Evolutionary conservation across 805 yeast species (phyloP).

Genomic region (Spathaspora passalidarum): DNA sequence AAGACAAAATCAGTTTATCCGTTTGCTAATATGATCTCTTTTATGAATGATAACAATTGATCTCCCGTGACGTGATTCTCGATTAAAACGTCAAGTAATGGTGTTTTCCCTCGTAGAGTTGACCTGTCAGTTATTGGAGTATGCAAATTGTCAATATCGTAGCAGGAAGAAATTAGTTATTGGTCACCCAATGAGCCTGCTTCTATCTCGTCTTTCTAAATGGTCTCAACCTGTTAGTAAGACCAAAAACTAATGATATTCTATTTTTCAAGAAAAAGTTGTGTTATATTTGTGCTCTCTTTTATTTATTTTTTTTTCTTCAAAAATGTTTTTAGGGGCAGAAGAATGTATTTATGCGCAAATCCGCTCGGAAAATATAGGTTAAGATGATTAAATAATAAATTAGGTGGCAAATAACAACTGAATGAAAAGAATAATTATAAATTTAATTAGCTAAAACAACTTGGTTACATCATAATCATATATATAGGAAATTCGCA

Average conservation of each 20-base stretch:
- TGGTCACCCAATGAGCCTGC: too few species aligned
- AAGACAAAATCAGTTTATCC: too few species aligned
- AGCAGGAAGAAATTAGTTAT: too few species aligned
- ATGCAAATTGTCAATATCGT: too few species aligned
- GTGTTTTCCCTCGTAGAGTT: too few species aligned
- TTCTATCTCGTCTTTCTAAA: neutral
- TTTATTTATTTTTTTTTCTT: neutral
- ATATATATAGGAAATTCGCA: neutral
- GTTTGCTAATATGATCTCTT: too few species aligned
- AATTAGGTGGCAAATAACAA: neutral
- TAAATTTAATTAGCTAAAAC: too few species aligned
- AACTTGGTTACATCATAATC: too few species aligned
- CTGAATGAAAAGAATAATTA: neutral
- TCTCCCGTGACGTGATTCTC: too few species aligned
- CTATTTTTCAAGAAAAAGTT: neutral
- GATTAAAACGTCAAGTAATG: too few species aligned
- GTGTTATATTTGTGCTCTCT: neutral
- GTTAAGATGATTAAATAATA: neutral
- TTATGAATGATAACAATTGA: too few species aligned
- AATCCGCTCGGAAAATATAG: neutral
- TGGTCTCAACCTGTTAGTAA: neutral
- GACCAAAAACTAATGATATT: neutral
- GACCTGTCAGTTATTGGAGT: too few species aligned
- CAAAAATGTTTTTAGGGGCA: constrained; percentile 3
- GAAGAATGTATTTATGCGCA: neutral